Base-by-base conservation (phyloP, 192 early-diverging fungal species). In the Umbelopsis ramanniana region DNA sequence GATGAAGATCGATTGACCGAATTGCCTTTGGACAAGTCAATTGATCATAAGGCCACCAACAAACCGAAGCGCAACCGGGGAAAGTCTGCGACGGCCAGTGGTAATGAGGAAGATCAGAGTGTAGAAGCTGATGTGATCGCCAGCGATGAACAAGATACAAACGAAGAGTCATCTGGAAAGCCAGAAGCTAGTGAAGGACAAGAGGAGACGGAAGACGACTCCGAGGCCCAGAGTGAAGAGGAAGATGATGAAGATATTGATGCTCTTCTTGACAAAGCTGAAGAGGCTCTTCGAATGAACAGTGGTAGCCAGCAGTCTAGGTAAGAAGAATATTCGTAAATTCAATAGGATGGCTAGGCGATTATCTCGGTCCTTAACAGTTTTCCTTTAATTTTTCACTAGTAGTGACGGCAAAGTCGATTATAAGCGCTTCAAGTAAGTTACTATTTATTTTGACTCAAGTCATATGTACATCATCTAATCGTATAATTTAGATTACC, bases 241-340 rank as follows among this genome's bases (percentile, higher is more conserved):
- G 81, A 74, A 4, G 71, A 79, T 2, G 78, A 82, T 26, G 81
- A 82, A 2, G 79, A 85, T 63, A 66, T 85, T 22, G 75, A 83
- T 4, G 52, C 52, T 23, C 67, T 85, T 0, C 47, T 85, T 23
- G 14, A 72, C 26, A 80, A 79, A 47, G 84, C 84, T 17, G 76
- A 78, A 60, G 69, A 68, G 17, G 78, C 79, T 2, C 63, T 85
- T 1, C 70, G 76, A 55, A 24, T 63, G n/a, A 70, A 81, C 17
- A 50, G 17, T n/a, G 48, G 19, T 50, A 15, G 15, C 48, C 40
- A 43, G 11, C 6, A 43, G 48, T 2, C n/a, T 21, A 50, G 15
- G 48, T 50, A 50, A 50, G 48, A 50, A 19, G 1, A 6, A 17
- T 6, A n/a, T 50, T 6, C 19, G 3, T 19, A 6, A 50, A 15